Base-by-base conservation (phyloP, 2,329 filamentous ascomycete genomes). In the Rhexocercosporidium sp. region DNA sequence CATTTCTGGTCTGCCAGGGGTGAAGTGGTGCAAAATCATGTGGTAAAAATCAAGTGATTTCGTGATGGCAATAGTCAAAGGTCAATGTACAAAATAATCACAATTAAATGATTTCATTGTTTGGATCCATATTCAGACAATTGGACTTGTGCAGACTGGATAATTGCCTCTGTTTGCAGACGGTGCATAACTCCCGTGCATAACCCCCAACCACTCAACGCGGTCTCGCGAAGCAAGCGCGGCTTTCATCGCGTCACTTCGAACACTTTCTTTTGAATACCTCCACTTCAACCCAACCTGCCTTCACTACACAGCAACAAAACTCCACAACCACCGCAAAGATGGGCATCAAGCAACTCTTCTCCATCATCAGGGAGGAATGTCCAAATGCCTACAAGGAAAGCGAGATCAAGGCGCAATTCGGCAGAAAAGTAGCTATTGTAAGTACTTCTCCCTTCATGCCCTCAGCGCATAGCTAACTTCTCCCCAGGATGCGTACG, bases 361-460 rank as follows among this genome's bases (percentile, higher is more conserved):
- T 90, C 79, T 86, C 88, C 72, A 90, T 96, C 79, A 93, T 96
- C 81, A 91, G 92, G 76, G 94, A 97, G 78, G 92, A 98, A 82
- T 92, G 94, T 72, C 96, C 96, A n/a, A 92, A 94, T 81, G 92
- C 96, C 39, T 88, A 97, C 85, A 98, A 97, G 81, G 91, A 94
- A 77, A 93, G 96, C 68, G 96, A 99, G 78, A 99, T 99, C 85
- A 99, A 99, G 83, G 95, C 95, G 75, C 96, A 99, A 73, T 99
- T 99, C 78, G 96, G 96, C 71, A 92, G 96, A 79, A 99, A 99
- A 82, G 95, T 99, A 69, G 95, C 95, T 62, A 97, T 97, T 81
- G 94, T 97, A 84, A 78, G 92, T 84, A 37, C 39, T 2, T 16
- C 41, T 22, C 34, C 70, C 25, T n/a, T 25, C 65, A 47, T 25